Percentiles rank a stretch among this genome's conserved stretches.
These are phyloP conservation scores for Cryptococcus sp. DNA, from an alignment of 1,284 basidiomycete species.

Conservation along the genomic window DNA sequence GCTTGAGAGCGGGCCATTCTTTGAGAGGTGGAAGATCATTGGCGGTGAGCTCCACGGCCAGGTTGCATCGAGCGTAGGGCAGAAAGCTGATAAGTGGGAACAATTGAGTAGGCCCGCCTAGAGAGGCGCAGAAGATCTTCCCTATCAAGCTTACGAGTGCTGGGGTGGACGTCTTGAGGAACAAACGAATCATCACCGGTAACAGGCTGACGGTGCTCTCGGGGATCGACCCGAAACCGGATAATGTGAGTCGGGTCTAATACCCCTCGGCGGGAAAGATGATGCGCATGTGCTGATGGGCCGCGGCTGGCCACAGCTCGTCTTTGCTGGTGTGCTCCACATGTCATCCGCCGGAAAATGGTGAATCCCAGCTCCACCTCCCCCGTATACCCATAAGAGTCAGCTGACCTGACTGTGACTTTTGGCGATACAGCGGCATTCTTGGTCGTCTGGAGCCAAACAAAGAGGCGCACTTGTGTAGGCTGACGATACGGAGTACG, in stretches of 20 bases:
- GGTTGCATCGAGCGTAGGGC: background rate
- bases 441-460: constrained; percentile 91
- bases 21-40: constrained; percentile 96
- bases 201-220: constrained; percentile 72
- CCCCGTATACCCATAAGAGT: background rate
- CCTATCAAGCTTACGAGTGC: constrained; percentile 68
- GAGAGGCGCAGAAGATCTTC: constrained; percentile 87
- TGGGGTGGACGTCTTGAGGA: constrained; percentile 68
- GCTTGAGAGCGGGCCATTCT: constrained; percentile 79
- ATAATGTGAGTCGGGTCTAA: constrained; percentile 38
- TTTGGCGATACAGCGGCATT: constrained; percentile 59
- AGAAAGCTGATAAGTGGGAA: background rate
- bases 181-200: constrained; percentile 73
- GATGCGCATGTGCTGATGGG: constrained; percentile 46
- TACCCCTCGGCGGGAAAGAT: background rate
- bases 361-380: constrained; percentile 20
- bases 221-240: constrained; percentile 79
- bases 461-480: constrained; percentile 87
- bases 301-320: constrained; percentile 51
- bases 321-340: constrained; percentile 88
- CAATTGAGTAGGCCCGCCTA: constrained; percentile 57
- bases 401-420: constrained; percentile 3
- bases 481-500: constrained; percentile 90
- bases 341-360: constrained; percentile 85
- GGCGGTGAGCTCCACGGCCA: constrained; percentile 59